Evolutionary conservation across 345 rosid genomes (phyloP), one percentile per base, ranked within the genome.

Genomic region (Hibiscus mutabilis): DNA sequence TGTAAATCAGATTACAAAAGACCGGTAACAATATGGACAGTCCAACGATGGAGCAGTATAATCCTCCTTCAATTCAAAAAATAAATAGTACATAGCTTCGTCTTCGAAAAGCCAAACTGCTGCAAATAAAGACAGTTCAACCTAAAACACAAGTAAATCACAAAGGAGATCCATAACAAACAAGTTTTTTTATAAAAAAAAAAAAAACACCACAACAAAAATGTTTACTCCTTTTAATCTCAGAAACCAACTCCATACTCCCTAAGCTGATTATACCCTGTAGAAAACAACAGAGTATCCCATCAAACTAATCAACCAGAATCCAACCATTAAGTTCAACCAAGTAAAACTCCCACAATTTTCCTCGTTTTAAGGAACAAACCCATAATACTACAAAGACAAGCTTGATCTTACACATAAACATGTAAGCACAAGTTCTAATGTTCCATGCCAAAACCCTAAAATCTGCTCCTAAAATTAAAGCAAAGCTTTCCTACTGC

Each of bases 1-100:
- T 70, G 85, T 81, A 60, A 82, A 57, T 79, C 75, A 80, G 72
- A 72, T 75, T 71, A 77, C 79, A 76, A 82, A 69, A 55, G 46
- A 75, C 79, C 64, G 77, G 69, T 68, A 72, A n/a, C 42, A 27
- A 69, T 72, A 73, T 71, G 63, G 71, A 68, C 46, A 56, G 52
- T 13, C 51, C 77, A 79, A 74, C 31, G 67, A 8, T 49, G 18
- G 53, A 73, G 60, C 68, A 70, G n/a, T 25, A 67, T 69, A 70
- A 77, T 68, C n/a, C 65, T 60, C 74, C 74, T 75, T 74, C 76
- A 71, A 60, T 70, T 73, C 49, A 21, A 53, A 73, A 77, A 76
- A 73, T 15, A 76, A 76, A 74, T 46, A 78, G 78, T 60, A 69
- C 82, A 70, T 78, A 81, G 74, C 75, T 27, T 77, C 79, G 27